phyloP scores from a whole-genome alignment of 225 moss, liverwort and hornwort species.

The Physcomitrium patens region DNA sequence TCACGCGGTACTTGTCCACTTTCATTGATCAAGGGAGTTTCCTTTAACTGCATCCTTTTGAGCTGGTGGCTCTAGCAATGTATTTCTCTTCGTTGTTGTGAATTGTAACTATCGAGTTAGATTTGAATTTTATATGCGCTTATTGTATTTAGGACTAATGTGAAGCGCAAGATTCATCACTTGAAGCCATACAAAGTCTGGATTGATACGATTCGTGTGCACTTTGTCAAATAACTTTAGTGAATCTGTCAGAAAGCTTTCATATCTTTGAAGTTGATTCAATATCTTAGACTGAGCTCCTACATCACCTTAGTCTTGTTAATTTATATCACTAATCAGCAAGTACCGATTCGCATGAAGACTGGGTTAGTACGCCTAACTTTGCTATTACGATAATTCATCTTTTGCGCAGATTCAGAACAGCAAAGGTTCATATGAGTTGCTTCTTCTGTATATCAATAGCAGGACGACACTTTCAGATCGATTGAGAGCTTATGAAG shows the following conservation, averaged over 20 bases:
- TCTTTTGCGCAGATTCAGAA: conserved; percentile 68
- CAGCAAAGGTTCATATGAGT: conserved; percentile 74
- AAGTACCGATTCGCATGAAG: not conserved
- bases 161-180: conserved; percentile 1
- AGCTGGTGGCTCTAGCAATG: conserved; percentile 6
- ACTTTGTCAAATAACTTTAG: not conserved
- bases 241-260: not conserved
- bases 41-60: conserved; percentile 32
- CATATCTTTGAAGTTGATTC: not conserved
- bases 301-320: not conserved
- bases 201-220: conserved; percentile 7
- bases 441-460: conserved; percentile 78
- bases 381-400: conserved; percentile 17
- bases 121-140: conserved; percentile 3
- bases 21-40: conserved; percentile 35
- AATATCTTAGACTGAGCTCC: not conserved
- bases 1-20: conserved; percentile 69
- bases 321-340: conserved; percentile 3
- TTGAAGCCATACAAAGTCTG: conserved; percentile 11
- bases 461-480: conserved; percentile 63
- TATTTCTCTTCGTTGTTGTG: conserved; percentile 24
- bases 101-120: conserved; percentile 1
- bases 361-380: not conserved
- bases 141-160: conserved; percentile 10
- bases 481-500: conserved; percentile 65